phyloP scores from a whole-genome alignment of 2,329 filamentous ascomycete species.

The Chaetomium olivaceum region DNA sequence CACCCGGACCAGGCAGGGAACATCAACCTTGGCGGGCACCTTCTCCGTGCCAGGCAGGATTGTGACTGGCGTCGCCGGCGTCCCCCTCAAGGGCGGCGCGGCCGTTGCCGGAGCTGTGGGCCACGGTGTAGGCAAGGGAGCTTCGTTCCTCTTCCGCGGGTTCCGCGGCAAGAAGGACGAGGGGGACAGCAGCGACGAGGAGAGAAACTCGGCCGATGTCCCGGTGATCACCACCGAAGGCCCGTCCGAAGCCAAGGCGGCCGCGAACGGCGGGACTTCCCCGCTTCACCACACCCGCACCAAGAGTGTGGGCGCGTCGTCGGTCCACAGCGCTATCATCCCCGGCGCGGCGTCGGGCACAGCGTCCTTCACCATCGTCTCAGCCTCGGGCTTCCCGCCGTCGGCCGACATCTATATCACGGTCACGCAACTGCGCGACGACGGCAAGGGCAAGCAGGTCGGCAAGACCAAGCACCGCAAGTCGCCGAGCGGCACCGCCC shows the following conservation, averaged over 20 bases:
- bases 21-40: conserved; percentile 88
- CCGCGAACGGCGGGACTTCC: conserved; percentile 34
- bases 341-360: conserved; percentile 62
- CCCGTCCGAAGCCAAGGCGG: conserved; percentile 36
- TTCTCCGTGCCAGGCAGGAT: conserved; percentile 87
- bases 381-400: conserved; percentile 74
- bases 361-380: conserved; percentile 77
- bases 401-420: conserved; percentile 77
- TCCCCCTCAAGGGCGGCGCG: conserved; percentile 80
- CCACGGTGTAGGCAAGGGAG: conserved; percentile 82
- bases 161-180: conserved; percentile 67
- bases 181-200: conserved; percentile 41
- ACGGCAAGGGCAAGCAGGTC: conserved; percentile 73
- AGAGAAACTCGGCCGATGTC: conserved; percentile 43
- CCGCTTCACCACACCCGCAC: conserved; percentile 49
- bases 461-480: conserved; percentile 94
- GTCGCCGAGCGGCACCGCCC: conserved; percentile 62
- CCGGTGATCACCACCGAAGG: conserved; percentile 46
- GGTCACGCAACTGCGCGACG: conserved; percentile 61
- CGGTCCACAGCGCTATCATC: conserved; percentile 63
- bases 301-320: conserved; percentile 64
- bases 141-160: conserved; percentile 84
- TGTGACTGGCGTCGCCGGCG: conserved; percentile 76
- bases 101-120: conserved; percentile 59
- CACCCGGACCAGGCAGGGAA: conserved; percentile 80